Conservation (phyloP, 345 rosid species). For the Syzygium jambos region DNA sequence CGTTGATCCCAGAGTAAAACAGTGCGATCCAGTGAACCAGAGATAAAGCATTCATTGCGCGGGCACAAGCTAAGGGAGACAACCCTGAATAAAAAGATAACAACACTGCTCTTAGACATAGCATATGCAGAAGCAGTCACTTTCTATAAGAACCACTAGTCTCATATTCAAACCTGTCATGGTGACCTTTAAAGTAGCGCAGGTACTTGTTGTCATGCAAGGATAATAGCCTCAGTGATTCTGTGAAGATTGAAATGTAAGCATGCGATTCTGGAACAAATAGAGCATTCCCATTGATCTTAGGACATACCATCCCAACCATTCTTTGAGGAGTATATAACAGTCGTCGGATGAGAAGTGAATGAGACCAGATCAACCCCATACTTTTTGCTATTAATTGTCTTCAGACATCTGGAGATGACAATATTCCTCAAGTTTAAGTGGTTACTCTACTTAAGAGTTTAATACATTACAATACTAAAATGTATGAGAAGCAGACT, state of each 20-base stretch:
- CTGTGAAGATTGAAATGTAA: constrained; percentile 21
- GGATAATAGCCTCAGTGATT: constrained; percentile 83
- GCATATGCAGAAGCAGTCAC: not conserved
- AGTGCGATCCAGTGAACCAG: constrained; percentile 95
- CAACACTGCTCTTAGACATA: not conserved
- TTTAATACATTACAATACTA: not conserved
- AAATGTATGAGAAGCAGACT: not conserved
- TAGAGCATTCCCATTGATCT: not conserved
- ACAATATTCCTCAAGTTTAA: not conserved
- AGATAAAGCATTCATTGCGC: constrained; percentile 77
- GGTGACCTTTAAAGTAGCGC: constrained; percentile 96
- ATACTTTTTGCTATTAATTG: constrained; percentile 88
- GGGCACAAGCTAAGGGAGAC: constrained; percentile 91
- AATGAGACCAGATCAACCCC: constrained; percentile 95
- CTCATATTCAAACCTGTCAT: constrained; percentile 63
- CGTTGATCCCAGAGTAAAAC: constrained; percentile 98
- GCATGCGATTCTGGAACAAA: not conserved
- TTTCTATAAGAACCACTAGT: not conserved
- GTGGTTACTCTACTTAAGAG: not conserved
- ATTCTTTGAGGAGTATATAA: constrained; percentile 90
- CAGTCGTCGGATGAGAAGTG: constrained; percentile 66
- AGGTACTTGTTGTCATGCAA: constrained; percentile 95
- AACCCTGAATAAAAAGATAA: constrained; percentile 39
- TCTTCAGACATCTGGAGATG: constrained; percentile 56
- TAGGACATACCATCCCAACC: constrained; percentile 92